Conservation (phyloP, 1,139 yeast species). For the Blastobotrys arbuscula region DNA sequence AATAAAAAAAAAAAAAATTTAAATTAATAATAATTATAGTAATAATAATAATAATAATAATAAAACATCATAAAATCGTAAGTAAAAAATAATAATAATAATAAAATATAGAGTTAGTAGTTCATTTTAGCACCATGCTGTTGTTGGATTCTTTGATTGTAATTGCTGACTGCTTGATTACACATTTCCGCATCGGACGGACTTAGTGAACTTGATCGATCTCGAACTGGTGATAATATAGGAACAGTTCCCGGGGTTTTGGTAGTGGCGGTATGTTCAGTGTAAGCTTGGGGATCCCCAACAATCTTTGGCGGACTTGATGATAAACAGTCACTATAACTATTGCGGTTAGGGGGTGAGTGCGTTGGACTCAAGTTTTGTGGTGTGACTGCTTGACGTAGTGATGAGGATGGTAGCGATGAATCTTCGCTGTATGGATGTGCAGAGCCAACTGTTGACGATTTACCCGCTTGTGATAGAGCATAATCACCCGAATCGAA, state of each 20-base stretch:
- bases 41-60: not conserved
- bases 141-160: slow-evolving; percentile 1
- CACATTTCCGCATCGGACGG: slow-evolving; percentile 9
- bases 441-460: slow-evolving; percentile 22
- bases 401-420: slow-evolving; percentile 2
- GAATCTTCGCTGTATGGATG: slow-evolving; percentile 12
- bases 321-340: not conserved
- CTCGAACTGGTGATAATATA: slow-evolving; percentile 9
- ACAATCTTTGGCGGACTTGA: slow-evolving; percentile 6
- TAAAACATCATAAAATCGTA: not conserved
- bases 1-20: not conserved
- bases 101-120: not conserved
- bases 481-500: slow-evolving; percentile 98
- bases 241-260: slow-evolving; percentile 10
- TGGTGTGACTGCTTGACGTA: not conserved
- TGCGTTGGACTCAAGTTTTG: not conserved
- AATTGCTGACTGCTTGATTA: slow-evolving; percentile 1
- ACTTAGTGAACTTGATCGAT: slow-evolving; percentile 7
- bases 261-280: slow-evolving; percentile 1
- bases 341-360: not conserved
- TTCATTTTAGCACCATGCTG: not conserved
- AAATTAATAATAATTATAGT: not conserved
- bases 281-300: slow-evolving; percentile 8
- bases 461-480: slow-evolving; percentile 61
- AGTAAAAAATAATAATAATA: not conserved